Base-by-base conservation (phyloP, 1,284 basidiomycete species). In the Moesziomyces sp. region DNA sequence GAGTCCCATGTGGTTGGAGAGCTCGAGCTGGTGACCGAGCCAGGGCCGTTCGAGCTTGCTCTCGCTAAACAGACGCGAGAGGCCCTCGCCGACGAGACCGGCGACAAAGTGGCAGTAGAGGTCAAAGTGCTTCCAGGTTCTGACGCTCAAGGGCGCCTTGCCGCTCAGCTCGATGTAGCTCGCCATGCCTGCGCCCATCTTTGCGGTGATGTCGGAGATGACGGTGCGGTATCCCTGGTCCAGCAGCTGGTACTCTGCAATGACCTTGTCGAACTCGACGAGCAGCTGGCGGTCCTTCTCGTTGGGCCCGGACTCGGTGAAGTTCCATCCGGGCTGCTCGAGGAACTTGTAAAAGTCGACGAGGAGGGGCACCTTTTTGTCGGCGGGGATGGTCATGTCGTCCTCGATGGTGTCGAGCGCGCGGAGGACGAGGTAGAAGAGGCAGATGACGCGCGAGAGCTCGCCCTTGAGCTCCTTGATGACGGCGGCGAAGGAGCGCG, bases 71-170 rank as follows among this genome's bases (percentile, higher is more conserved):
- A 99, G 87, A 8, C 93, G 89, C 0, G 93, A 95, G 49, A 97
- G 88, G 59, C 97, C 96, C 85, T 99, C 97, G 53, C 96, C 97
- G 67, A 99, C 96, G 59, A 99, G 90, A 3, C 96, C 97, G 3
- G 96, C 97, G 70, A 98, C 97, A 84, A 97, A 98, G 86, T 99
- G 96, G 84, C 97, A 99, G 86, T 99, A 99, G 13, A 98, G 88
- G 84, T 98, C 94, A 85, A 96, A 97, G 78, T 97, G 94, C 47
- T 89, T 87, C 69, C 74, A 84, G 18, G 42, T 68, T 14, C 61
- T 64, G 30, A 80, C 71, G 44, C 63, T 76, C n/a, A 82, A 56
- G 10, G 77, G 76, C 16, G 61, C 49, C 24, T 70, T 67, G 1
- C 62, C 52, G 6, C 77, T 76, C 5, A 80, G 45, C 40, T 82